These are phyloP conservation scores for Hysterium pulicare DNA, from an alignment of 2,329 filamentous ascomycete genomes.

Conservation along the genomic window DNA sequence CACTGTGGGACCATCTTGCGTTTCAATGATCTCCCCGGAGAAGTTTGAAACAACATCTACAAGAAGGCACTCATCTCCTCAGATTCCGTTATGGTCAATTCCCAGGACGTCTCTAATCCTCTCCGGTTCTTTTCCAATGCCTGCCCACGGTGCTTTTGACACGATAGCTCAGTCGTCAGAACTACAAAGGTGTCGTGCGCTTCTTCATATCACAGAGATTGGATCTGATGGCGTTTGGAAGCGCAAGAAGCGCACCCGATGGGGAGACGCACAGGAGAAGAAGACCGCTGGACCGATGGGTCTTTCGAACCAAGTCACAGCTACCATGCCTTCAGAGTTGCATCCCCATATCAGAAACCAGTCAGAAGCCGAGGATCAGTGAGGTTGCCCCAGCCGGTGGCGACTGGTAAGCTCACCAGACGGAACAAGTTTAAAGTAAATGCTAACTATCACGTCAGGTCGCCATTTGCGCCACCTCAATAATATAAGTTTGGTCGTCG, in stretches of 20 bases:
- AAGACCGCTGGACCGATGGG: constrained; percentile 98
- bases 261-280: constrained; percentile 96
- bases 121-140: too few species aligned
- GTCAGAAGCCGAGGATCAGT: constrained; percentile 97
- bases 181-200: too few species aligned
- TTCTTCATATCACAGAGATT: too few species aligned
- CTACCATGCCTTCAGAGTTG: constrained; percentile 95
- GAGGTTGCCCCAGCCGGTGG: constrained; percentile 97
- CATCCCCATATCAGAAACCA: constrained; percentile 97
- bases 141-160: too few species aligned
- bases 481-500: constrained; percentile 99
- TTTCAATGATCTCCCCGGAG: too few species aligned
- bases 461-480: constrained; percentile 90
- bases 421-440: constrained; percentile 1
- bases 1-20: too few species aligned
- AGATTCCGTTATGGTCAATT: too few species aligned
- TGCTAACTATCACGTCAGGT: constrained; percentile 53
- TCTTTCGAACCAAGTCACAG: constrained; percentile 90
- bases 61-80: too few species aligned
- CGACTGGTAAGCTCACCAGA: constrained; percentile 67
- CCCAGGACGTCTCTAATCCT: too few species aligned
- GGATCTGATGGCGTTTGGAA: constrained; percentile 72
- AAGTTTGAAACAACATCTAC: too few species aligned
- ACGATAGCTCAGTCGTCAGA: too few species aligned
- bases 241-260: constrained; percentile 97